Evolutionary conservation across 192 early-diverging fungal genomes (phyloP), one percentile per base, ranked within the genome.

Genomic region (Podochytrium sp.): DNA sequence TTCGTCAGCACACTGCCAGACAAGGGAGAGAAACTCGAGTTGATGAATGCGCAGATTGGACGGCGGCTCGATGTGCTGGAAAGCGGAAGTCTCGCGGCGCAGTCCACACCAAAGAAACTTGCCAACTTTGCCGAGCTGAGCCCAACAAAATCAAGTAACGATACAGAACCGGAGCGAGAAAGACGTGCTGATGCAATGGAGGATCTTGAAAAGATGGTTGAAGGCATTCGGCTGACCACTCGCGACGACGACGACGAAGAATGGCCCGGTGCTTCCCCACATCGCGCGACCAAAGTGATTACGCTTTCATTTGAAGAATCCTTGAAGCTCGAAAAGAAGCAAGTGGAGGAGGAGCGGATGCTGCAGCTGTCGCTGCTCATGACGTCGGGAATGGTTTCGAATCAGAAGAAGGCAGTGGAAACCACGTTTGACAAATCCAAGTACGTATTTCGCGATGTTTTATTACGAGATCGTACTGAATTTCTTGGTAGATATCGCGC

Each of bases 261-360:
- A 47, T 47, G 43, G 43, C 10, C 7, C 10, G 43, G 20, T 20
- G 20, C 7, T 47, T 47, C 20, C 43, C 52, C 52, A 20, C 10
- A 20, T 55, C 12, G 30, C 12, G 52, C 30, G 7, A 23, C 30
- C 7, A 10, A 55, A 23, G 52, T 55, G 5, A 55, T 27, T 27
- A 55, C 52, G 30, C 52, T 55, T 27, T 55, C 52, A 55, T 55
- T 55, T 23, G 52, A 55, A 23, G 52, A 55, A 23, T 20, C 52
- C 7, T 20, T 55, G 7, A 20, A 6, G 7, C 52, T 55, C 5
- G 52, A 29, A 6, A 25, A 55, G 7, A 55, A 55, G 25, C 16
- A 10, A 20, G 25, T 23, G 5, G 52, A 55, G 25, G 52, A 55
- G 23, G 52, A 10, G 23, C 52, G 52, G 7, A 10, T 55, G 7